phyloP scores from a whole-genome alignment of 805 yeast species.

The Torulaspora maleeae region DNA sequence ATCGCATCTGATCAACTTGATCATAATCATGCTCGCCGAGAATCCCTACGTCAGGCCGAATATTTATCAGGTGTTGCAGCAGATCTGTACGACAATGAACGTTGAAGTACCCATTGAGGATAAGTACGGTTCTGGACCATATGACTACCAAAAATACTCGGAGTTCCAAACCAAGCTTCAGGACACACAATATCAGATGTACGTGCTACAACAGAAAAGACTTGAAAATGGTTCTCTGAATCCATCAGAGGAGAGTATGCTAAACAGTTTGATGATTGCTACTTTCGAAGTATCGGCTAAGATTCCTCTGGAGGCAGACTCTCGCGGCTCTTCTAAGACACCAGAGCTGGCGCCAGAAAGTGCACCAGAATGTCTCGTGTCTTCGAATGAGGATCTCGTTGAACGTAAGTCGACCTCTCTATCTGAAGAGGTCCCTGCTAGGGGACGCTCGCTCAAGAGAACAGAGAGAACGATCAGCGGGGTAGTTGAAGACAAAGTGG shows the following conservation, averaged over 20 bases:
- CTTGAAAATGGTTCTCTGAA: conserved; percentile 13
- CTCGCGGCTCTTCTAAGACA: conserved; percentile 1
- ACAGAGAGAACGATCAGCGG: not conserved
- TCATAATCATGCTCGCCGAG: conserved; percentile 74
- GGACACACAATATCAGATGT: conserved; percentile 28
- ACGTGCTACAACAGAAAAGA: conserved; percentile 26
- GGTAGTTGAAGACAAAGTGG: not conserved
- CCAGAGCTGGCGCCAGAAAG: not conserved
- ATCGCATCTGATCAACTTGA: conserved; percentile 65
- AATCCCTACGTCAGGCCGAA: conserved; percentile 82
- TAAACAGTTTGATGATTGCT: conserved; percentile 27
- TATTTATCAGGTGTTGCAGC: conserved; percentile 69
- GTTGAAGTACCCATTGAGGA: conserved; percentile 48
- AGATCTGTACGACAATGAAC: conserved; percentile 57
- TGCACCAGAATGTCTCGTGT: not conserved
- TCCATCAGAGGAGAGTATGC: conserved; percentile 12
- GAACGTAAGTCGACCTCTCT: not conserved
- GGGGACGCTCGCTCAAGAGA: not conserved
- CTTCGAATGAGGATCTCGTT: not conserved
- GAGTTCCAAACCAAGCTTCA: conserved; percentile 42
- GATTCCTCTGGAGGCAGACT: conserved; percentile 24
- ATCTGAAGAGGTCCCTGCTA: not conserved
- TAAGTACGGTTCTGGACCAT: conserved; percentile 45
- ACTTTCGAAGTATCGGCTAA: conserved; percentile 32
- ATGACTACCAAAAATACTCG: conserved; percentile 52